A percentile compares a stretch with the other conserved stretches of the same genome.
Evolutionary conservation across 345 rosid genomes (phyloP).

Genomic region (Ceriops decandra): DNA sequence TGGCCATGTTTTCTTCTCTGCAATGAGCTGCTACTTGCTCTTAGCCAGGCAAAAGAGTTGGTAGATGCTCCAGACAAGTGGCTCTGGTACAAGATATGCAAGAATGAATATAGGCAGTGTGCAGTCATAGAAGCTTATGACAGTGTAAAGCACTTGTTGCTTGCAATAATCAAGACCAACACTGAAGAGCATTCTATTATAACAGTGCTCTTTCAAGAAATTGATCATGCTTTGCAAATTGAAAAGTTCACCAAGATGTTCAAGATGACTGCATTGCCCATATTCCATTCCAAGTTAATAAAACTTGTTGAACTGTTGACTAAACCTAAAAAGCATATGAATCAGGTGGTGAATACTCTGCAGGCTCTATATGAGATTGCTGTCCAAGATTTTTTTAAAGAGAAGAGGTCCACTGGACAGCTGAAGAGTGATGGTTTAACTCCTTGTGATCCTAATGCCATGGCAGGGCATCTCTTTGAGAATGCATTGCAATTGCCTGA

Average conservation of each 20-base stretch:
- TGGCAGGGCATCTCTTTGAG: conserved; percentile 70
- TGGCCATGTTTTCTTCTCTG: conserved; percentile 96
- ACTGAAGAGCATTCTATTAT: conserved; percentile 68
- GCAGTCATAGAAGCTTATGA: conserved; percentile 79
- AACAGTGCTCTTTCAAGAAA: conserved; percentile 58
- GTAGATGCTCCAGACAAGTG: conserved; percentile 89
- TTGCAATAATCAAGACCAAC: conserved; percentile 47
- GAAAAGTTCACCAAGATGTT: conserved; percentile 64
- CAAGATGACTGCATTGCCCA: conserved; percentile 56
- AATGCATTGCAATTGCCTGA: conserved; percentile 76
- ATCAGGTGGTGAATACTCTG: conserved; percentile 56
- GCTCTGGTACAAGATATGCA: conserved; percentile 91
- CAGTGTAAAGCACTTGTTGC: conserved; percentile 60
- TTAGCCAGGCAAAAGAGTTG: conserved; percentile 90
- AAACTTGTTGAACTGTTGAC: conserved; percentile 52
- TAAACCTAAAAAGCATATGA: conserved; percentile 42
- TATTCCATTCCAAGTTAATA: conserved; percentile 53
- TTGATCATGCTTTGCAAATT: conserved; percentile 47
- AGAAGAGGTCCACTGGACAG: conserved; percentile 57
- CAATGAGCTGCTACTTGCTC: conserved; percentile 93
- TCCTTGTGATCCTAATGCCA: conserved; percentile 68
- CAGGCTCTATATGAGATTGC: conserved; percentile 83
- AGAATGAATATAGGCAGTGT: conserved; percentile 85
- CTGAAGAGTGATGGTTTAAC: conserved; percentile 65
- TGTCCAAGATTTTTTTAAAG: conserved; percentile 66